Evolutionary conservation across 192 early-diverging fungal genomes (phyloP).

Genomic region (Spinellus fusiger): DNA sequence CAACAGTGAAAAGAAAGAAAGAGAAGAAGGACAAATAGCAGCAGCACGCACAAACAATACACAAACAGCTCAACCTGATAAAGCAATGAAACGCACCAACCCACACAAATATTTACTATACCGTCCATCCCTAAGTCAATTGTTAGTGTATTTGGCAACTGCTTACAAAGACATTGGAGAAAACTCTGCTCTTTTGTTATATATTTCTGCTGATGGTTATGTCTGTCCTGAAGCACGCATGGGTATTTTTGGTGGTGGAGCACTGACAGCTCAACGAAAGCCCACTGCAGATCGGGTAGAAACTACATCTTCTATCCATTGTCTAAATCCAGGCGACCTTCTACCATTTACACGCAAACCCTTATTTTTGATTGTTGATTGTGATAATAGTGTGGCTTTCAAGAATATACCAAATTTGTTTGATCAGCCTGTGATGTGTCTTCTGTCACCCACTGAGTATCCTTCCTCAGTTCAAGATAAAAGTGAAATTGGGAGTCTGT

Average conservation of each 20-base stretch:
- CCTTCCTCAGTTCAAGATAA: conserved; percentile 72
- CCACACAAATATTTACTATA: conserved; percentile 93
- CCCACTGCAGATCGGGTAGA: not conserved
- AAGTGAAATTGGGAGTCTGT: conserved; percentile 78
- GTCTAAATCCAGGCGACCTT: conserved; percentile 85
- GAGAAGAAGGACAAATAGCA: not conserved
- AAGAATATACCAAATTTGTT: conserved; percentile 82
- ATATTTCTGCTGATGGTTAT: conserved; percentile 84
- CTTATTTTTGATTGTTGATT: conserved; percentile 91
- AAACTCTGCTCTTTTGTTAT: conserved; percentile 80
- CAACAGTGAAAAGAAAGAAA: not conserved
- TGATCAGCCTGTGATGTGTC: conserved; percentile 76
- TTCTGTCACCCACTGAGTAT: conserved; percentile 88
- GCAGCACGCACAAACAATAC: not conserved
- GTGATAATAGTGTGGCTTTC: conserved; percentile 82
- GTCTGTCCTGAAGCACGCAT: conserved; percentile 1
- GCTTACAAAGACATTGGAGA: conserved; percentile 93
- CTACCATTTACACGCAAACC: conserved; percentile 94
- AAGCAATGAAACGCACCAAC: conserved; percentile 33
- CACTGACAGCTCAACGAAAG: conserved; percentile 65
- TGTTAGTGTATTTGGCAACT: conserved; percentile 87
- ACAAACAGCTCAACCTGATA: conserved; percentile 21
- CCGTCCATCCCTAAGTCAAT: conserved; percentile 83
- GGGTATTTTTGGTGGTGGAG: conserved; percentile 67
- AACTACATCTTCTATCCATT: conserved; percentile 47